Percentiles rank a stretch among this genome's conserved stretches.
These are phyloP conservation scores for Pontederia crassipes DNA, from an alignment of 176 grass and related monocot genomes.

Conservation along the genomic window DNA sequence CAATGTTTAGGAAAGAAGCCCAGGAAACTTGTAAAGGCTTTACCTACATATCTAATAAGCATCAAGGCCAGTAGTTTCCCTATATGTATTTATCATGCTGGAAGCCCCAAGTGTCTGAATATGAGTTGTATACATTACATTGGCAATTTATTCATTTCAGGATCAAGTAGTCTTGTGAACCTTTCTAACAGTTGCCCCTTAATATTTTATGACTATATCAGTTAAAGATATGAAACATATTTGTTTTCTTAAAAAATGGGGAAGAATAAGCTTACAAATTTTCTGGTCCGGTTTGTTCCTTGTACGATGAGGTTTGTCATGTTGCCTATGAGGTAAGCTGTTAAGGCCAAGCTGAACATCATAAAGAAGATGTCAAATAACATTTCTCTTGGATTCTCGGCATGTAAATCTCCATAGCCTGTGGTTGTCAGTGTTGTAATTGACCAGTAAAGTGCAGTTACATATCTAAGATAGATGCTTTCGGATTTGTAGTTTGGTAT, in stretches of 20 bases:
- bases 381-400: conserved; percentile 25
- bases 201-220: too few species aligned
- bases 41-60: too few species aligned
- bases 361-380: conserved; percentile 22
- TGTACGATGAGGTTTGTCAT: conserved; percentile 28
- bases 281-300: conserved; percentile 16
- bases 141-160: too few species aligned
- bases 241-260: neutral
- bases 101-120: too few species aligned
- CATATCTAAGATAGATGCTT: conserved; percentile 12
- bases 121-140: too few species aligned
- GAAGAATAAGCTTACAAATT: conserved; percentile 14
- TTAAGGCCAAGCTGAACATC: conserved; percentile 23
- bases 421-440: conserved; percentile 27
- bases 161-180: too few species aligned
- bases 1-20: neutral
- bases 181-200: too few species aligned
- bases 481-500: conserved; percentile 23
- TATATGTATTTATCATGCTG: too few species aligned
- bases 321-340: conserved; percentile 25
- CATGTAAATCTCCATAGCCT: conserved; percentile 23
- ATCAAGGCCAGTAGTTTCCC: too few species aligned
- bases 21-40: too few species aligned
- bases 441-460: conserved; percentile 22
- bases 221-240: too few species aligned